These are phyloP conservation scores for Phylloporus arenicola DNA, from an alignment of 768 basidiomycete genomes.

Conservation along the genomic window DNA sequence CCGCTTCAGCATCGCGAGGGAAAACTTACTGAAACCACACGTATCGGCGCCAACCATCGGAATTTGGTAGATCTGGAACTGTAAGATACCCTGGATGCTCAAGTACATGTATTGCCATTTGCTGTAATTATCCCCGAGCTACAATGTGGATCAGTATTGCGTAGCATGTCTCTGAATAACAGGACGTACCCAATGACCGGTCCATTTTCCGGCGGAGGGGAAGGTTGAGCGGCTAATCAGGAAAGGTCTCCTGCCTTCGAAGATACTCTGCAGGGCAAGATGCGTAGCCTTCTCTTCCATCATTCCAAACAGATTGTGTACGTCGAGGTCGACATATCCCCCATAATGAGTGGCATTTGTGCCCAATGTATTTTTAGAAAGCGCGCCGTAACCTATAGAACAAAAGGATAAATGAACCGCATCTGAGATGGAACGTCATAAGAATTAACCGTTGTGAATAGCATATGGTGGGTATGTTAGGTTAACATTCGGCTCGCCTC, in stretches of 20 bases:
- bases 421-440: neutral
- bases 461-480: constrained; percentile 60
- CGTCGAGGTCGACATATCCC: constrained; percentile 59
- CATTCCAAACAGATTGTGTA: constrained; percentile 68
- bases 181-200: constrained; percentile 59
- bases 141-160: neutral
- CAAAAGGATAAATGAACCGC: neutral
- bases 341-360: constrained; percentile 67
- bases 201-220: constrained; percentile 62
- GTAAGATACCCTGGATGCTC: constrained; percentile 78
- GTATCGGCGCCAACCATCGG: constrained; percentile 83
- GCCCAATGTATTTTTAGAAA: constrained; percentile 52
- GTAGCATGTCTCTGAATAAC: neutral
- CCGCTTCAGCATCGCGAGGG: neutral
- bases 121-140: constrained; percentile 76
- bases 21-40: constrained; percentile 29
- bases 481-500: constrained; percentile 41
- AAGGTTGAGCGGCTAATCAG: constrained; percentile 67
- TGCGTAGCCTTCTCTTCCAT: constrained; percentile 69
- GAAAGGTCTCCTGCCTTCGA: constrained; percentile 62
- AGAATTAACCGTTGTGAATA: constrained; percentile 59
- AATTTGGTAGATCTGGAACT: constrained; percentile 81
- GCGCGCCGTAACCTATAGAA: constrained; percentile 41
- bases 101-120: constrained; percentile 68
- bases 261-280: constrained; percentile 48